Conservation (phyloP, 441 rosid species). For the Arabidopsis lyrata region DNA sequence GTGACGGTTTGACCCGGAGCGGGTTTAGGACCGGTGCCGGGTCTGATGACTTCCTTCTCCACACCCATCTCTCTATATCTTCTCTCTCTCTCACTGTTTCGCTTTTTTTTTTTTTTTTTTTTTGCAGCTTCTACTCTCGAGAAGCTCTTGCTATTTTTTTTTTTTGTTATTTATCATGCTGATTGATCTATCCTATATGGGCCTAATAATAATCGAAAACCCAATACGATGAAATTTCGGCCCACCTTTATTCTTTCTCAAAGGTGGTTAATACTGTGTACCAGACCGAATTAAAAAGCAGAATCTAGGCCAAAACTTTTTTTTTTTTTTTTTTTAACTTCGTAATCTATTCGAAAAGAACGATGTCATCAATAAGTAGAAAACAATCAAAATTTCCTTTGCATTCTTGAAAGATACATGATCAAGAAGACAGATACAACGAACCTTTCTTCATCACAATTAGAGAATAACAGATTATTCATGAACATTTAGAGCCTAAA, state of each 20-base stretch:
- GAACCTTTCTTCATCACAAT: constrained; percentile 13
- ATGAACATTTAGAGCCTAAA: background rate
- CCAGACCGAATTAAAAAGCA: no score
- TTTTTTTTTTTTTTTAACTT: no score
- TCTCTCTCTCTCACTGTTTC: constrained; percentile 1
- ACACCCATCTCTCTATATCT: constrained; percentile 62
- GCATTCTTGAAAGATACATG: constrained; percentile 9
- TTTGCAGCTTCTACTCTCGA: constrained; percentile 12
- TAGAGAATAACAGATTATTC: background rate
- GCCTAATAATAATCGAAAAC: background rate
- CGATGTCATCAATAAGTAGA: background rate
- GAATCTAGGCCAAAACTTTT: no score
- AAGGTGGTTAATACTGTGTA: no score
- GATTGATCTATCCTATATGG: background rate
- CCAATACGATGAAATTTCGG: background rate
- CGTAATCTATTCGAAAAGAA: background rate
- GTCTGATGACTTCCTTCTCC: constrained; percentile 75
- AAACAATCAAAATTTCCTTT: background rate
- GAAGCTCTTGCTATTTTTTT: background rate
- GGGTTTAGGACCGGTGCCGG: constrained; percentile 85
- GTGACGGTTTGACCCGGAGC: constrained; percentile 83
- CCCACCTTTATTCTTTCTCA: background rate
- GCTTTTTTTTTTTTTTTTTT: background rate
- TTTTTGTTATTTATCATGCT: background rate
- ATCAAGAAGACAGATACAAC: constrained; percentile 16